Evolutionary conservation across 23 red algal genomes (phyloP), one percentile per base, ranked within the genome.

Genomic region (Cyanidiococcus yangmingshanensis): DNA sequence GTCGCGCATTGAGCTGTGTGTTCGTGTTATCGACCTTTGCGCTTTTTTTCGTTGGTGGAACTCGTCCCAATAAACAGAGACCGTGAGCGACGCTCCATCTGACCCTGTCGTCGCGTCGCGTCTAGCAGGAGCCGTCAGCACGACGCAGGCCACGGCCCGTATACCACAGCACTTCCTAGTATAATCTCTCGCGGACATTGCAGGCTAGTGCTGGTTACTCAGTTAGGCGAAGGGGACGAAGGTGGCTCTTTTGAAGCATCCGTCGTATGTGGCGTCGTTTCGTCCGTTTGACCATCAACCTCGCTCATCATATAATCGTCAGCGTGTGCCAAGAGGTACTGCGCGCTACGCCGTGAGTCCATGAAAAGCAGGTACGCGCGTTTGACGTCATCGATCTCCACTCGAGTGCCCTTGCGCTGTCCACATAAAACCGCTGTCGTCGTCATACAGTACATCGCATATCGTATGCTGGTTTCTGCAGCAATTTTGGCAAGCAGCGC

Each of bases 371-470:
- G 39, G 38, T 98, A 98, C 0, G 80, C 84, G 35, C 86, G 75
- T 68, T 98, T 98, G 31, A 98, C 85, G 59, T 98, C 94, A 37
- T 98, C 94, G n/a, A 92, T 77, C 26, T 89, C 88, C 21, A 98
- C 94, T 58, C 79, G 79, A 1, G 84, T 75, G 3, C 84, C 87
- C 32, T 75, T 84, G 31, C 94, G 58, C 75, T 91, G 90, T 1
- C 87, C 81, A 39, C 88, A 85, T 0, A 89, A 78, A 3, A 98
- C 85, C 37, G 94, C 94, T 2, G 88, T 83, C 18, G 94, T 76
- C n/a, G 94, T 98, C 33, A 98, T 91, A 18, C 86, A 54, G 63
- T 98, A 98, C 85, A 98, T 98, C 26, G 88, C 88, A 57, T 98
- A 98, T 54, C 94, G 82, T 37, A 98, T 75, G 34, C 82, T 87